Conservation (phyloP, 2,329 filamentous ascomycete genomes). For the Macrophomina tecta region DNA sequence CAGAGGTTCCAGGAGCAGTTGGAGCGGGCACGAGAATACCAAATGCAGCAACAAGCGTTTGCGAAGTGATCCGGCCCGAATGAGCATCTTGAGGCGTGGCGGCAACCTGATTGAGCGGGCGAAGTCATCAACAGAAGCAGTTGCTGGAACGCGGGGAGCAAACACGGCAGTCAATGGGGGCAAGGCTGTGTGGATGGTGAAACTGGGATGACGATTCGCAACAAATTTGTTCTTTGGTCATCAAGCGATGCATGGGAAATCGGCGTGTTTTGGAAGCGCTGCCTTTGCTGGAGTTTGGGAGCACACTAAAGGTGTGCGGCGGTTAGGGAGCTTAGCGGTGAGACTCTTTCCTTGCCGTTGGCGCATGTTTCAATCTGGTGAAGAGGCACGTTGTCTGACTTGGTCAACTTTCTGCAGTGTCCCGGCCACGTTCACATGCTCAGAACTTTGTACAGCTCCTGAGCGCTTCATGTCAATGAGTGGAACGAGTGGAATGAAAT, state of each 20-base stretch:
- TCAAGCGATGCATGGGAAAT: slow-evolving; percentile 16
- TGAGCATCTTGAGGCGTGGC: no score
- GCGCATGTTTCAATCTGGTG: neutral
- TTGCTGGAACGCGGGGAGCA: neutral
- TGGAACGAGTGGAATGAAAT: neutral
- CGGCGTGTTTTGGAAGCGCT: neutral
- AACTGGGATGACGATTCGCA: neutral
- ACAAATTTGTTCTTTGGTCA: neutral
- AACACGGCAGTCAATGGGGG: neutral
- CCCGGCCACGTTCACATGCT: neutral
- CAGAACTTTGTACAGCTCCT: slow-evolving; percentile 5
- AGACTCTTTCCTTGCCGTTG: neutral
- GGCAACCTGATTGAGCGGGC: neutral
- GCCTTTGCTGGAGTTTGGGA: slow-evolving; percentile 9
- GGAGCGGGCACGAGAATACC: slow-evolving; percentile 9
- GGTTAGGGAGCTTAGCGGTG: neutral
- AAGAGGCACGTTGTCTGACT: neutral
- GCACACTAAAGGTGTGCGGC: neutral
- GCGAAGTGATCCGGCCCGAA: neutral
- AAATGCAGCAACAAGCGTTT: slow-evolving; percentile 15
- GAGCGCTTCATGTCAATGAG: neutral
- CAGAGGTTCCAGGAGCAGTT: slow-evolving; percentile 19
- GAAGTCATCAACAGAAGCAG: neutral
- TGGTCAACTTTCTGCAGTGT: neutral
- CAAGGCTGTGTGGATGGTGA: neutral